Evolutionary conservation across 495 filamentous ascomycete species (phyloP).

Genomic region (Cudoniella acicularis): DNA sequence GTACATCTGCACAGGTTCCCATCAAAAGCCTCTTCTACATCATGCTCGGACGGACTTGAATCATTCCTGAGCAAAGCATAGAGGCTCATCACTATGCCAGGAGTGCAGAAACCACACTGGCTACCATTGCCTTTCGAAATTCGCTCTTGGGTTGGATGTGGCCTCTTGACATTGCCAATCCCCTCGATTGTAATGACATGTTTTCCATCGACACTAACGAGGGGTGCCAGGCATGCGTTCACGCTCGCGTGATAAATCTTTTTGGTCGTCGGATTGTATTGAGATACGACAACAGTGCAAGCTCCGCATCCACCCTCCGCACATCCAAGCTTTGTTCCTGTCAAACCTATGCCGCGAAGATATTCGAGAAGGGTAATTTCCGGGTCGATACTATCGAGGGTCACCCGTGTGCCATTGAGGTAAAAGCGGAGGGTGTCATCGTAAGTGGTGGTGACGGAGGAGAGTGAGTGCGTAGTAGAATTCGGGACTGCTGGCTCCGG

Average conservation of each 20-base stretch:
- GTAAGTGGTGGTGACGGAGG: constrained; percentile 58
- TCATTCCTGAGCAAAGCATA: constrained; percentile 81
- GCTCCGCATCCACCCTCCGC: constrained; percentile 96
- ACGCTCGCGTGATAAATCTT: constrained; percentile 75
- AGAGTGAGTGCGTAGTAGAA: constrained; percentile 20
- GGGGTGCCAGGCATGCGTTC: constrained; percentile 90
- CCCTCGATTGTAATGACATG: constrained; percentile 98
- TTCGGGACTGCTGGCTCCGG: constrained; percentile 13
- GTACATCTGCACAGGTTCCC: constrained; percentile 96
- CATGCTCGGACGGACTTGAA: constrained; percentile 61
- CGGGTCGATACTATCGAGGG: constrained; percentile 66
- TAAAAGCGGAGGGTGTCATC: constrained; percentile 77
- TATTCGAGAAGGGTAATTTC: constrained; percentile 94
- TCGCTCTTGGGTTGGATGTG: constrained; percentile 89
- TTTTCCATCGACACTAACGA: constrained; percentile 92
- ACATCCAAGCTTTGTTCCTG: constrained; percentile 73
- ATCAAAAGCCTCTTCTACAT: constrained; percentile 88
- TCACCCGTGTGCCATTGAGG: constrained; percentile 90
- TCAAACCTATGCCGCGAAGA: constrained; percentile 81
- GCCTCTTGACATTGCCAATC: constrained; percentile 84
- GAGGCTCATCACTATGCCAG: constrained; percentile 94
- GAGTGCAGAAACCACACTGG: constrained; percentile 85
- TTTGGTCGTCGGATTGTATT: constrained; percentile 87
- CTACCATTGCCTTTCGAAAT: constrained; percentile 72
- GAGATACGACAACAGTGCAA: constrained; percentile 93